phyloP scores from a whole-genome alignment of 2,329 filamentous ascomycete species.

The Epichloe typhina region DNA sequence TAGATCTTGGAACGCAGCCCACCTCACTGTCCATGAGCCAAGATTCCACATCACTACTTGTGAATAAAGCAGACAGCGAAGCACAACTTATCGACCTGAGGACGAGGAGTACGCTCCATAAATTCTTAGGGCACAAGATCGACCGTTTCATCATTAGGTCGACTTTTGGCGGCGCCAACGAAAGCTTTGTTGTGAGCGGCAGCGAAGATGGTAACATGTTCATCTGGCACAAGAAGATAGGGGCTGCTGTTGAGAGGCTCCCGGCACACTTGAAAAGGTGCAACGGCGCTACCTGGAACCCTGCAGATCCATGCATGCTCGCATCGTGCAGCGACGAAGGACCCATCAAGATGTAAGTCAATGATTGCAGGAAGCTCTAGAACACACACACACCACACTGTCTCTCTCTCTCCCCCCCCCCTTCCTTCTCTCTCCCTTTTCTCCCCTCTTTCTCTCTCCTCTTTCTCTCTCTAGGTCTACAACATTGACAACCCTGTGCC shows the following conservation, averaged over 20 bases:
- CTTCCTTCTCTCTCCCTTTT: not conserved
- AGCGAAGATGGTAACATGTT: constrained; percentile 71
- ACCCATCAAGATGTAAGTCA: constrained; percentile 68
- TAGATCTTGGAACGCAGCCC: constrained; percentile 50
- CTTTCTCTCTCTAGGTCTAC: not conserved
- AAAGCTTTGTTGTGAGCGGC: constrained; percentile 83
- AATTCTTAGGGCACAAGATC: constrained; percentile 63
- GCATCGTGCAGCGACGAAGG: constrained; percentile 84
- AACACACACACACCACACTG: too few relatives aligned
- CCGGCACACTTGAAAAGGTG: constrained; percentile 63
- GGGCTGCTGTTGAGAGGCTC: constrained; percentile 60
- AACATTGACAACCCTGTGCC: not conserved
- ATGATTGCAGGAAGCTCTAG: not conserved
- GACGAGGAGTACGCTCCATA: constrained; percentile 56
- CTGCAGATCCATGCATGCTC: constrained; percentile 67
- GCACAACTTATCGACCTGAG: constrained; percentile 69
- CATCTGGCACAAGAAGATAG: constrained; percentile 84
- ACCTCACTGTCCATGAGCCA: constrained; percentile 71
- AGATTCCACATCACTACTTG: constrained; percentile 68
- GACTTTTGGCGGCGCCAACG: constrained; percentile 75
- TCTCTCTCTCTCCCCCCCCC: not conserved
- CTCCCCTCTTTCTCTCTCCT: not conserved
- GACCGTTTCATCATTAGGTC: constrained; percentile 69
- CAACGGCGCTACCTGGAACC: constrained; percentile 85
- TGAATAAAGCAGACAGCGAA: constrained; percentile 68